These are phyloP conservation scores for Exobasidium rhododendri DNA, from an alignment of 1,284 basidiomycete species.

Conservation along the genomic window DNA sequence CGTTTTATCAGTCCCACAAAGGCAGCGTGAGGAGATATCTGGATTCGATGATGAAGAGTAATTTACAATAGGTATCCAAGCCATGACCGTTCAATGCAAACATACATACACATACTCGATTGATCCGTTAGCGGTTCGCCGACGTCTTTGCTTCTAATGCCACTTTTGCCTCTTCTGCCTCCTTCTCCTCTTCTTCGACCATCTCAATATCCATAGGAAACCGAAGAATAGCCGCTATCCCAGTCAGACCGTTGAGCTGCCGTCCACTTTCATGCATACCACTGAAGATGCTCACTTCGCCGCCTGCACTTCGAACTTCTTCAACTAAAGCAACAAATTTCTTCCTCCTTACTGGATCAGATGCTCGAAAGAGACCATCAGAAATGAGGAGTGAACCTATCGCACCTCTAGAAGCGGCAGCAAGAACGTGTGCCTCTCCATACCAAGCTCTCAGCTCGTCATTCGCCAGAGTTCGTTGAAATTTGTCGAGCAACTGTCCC, in stretches of 20 bases:
- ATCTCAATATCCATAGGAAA: conserved; percentile 90
- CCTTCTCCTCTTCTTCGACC: conserved; percentile 61
- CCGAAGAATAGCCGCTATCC: conserved; percentile 90
- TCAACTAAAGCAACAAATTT: conserved; percentile 85
- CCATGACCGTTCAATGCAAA: too few relatives aligned
- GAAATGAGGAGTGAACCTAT: conserved; percentile 92
- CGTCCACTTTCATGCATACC: conserved; percentile 95
- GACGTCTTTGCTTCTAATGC: not conserved
- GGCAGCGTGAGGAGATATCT: conserved; percentile 36
- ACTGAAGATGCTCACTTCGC: conserved; percentile 91
- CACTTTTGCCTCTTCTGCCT: conserved; percentile 10
- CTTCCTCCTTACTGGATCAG: conserved; percentile 55
- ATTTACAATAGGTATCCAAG: too few relatives aligned
- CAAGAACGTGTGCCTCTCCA: conserved; percentile 84
- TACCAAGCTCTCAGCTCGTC: conserved; percentile 99
- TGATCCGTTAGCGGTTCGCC: too few relatives aligned
- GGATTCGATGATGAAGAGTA: conserved; percentile 44
- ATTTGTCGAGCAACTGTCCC: conserved; percentile 60
- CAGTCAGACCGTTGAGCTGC: conserved; percentile 86
- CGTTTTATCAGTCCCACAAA: conserved; percentile 40
- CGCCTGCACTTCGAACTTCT: conserved; percentile 79
- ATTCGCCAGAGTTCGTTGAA: conserved; percentile 78
- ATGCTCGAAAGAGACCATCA: conserved; percentile 78
- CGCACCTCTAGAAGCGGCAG: conserved; percentile 88
- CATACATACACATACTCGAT: too few relatives aligned